Evolutionary conservation across 75 land plant species (phyloP), one percentile per base, ranked within the genome.

Genomic region (Pinus tabuliformis): DNA sequence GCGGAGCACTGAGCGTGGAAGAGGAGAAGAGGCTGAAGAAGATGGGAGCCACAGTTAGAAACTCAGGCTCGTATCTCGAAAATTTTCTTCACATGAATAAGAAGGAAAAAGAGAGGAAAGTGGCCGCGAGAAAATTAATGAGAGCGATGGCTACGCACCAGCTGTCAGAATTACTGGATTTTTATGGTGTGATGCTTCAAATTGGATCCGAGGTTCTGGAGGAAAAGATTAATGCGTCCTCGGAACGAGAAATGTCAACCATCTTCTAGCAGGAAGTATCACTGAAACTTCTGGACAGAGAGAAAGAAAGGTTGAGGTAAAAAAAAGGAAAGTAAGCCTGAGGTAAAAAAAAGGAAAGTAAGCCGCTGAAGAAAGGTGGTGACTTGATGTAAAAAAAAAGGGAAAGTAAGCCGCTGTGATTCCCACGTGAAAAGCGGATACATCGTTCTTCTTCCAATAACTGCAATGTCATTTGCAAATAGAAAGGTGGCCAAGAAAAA

Each of bases 1-100:
- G 42, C 28, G 20, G 14, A 9, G 16, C 30, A 73, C 37, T 80
- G 6, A 37, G 26, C 9, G 11, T 68, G 73, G 90, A 93, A 76
- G 94, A 95, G 73, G 90, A 86, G 85, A 83, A 86, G 60, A 83
- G 93, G 81, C 77, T 95, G 42, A 88, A 91, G 81, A 89, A 95
- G 64, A 88, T 95, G 89, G 96, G 98, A 5, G 94, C 96, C 39
- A 95, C 98, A 59, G 91, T 95, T 39, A 85, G 98, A 70, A 91
- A 93, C 77, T 89, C 86, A 36, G 78, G 80, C 1, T 72, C 82
- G 1, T 89, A 89, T 57, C n/a, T 84, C 26, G 45, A 80, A 63
- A 80, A 13, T 72, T 15, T 85, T 78, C 61, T 59, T n/a, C 18
- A 59, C 16, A 59, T 18, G 20, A 18, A 45, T 45, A 86, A 84